Conservation (phyloP, 1,284 basidiomycete species). For the Neonothopanus nambi region DNA sequence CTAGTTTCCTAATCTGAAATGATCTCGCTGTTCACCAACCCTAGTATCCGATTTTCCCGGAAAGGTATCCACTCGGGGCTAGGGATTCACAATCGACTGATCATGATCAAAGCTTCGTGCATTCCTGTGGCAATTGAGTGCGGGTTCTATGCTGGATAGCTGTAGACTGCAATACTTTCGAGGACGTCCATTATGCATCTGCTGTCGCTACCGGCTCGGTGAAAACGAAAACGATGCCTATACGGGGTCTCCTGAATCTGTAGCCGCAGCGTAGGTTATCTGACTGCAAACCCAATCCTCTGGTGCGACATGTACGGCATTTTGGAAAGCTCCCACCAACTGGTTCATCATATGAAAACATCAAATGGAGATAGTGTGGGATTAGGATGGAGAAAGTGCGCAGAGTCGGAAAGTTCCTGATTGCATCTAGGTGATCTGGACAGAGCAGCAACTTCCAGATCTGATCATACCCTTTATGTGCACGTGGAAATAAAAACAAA, state of each 20-base stretch:
- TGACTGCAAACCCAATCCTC: neutral
- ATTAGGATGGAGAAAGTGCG: neutral
- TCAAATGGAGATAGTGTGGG: slow-evolving; percentile 9
- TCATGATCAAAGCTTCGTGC: no score
- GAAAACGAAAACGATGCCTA: neutral
- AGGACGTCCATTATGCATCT: no score
- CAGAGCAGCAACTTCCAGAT: slow-evolving; percentile 5
- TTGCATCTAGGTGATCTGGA: slow-evolving; percentile 6
- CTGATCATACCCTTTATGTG: slow-evolving; percentile 13
- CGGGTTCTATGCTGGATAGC: no score
- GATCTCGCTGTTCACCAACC: no score
- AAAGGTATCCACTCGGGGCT: no score
- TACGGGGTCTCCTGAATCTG: slow-evolving; percentile 1
- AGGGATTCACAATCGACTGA: no score
- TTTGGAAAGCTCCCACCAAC: neutral
- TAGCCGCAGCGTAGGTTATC: slow-evolving; percentile 7
- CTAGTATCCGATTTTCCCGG: no score
- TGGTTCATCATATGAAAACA: slow-evolving; percentile 1
- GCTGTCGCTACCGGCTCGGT: neutral
- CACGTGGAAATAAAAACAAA: slow-evolving; percentile 5
- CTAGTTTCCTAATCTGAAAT: no score
- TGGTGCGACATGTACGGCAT: neutral
- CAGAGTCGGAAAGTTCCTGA: slow-evolving; percentile 5
- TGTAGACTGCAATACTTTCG: no score
- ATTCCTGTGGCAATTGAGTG: no score